Evolutionary conservation across 495 filamentous ascomycete species (phyloP).

Genomic region (Extremus antarcticus): DNA sequence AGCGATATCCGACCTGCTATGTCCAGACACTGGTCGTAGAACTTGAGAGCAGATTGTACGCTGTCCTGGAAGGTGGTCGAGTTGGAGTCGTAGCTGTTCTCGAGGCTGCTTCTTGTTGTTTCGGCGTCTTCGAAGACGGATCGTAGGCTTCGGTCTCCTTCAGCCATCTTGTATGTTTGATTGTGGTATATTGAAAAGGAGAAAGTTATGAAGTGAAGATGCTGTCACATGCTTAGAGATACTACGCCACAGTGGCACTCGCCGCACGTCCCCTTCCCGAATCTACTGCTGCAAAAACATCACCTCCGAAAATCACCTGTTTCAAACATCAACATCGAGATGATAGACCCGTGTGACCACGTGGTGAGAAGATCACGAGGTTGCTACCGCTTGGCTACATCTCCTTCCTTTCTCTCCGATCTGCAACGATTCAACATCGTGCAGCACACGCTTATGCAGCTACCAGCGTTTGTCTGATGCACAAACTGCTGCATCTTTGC

Average conservation of each 20-base stretch:
- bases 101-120: conserved; percentile 37
- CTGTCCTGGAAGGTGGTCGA: conserved; percentile 54
- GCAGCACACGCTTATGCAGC: conserved; percentile 4
- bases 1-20: conserved; percentile 60
- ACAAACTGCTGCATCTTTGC: background rate
- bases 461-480: background rate
- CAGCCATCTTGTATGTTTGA: conserved; percentile 37
- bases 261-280: no score
- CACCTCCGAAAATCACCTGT: background rate
- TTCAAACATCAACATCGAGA: background rate
- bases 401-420: no score
- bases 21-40: conserved; percentile 61
- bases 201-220: background rate
- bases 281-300: no score
- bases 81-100: conserved; percentile 39
- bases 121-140: conserved; percentile 48
- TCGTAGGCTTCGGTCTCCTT: conserved; percentile 47
- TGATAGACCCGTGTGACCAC: no score
- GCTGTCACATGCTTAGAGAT: background rate
- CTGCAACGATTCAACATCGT: conserved; percentile 6
- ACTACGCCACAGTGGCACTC: background rate
- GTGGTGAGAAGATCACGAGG: no score
- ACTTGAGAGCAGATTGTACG: conserved; percentile 51
- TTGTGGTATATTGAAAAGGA: background rate
- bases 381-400: no score